phyloP scores from a whole-genome alignment of 805 yeast genomes.

The Gaillardinia entomophila region DNA sequence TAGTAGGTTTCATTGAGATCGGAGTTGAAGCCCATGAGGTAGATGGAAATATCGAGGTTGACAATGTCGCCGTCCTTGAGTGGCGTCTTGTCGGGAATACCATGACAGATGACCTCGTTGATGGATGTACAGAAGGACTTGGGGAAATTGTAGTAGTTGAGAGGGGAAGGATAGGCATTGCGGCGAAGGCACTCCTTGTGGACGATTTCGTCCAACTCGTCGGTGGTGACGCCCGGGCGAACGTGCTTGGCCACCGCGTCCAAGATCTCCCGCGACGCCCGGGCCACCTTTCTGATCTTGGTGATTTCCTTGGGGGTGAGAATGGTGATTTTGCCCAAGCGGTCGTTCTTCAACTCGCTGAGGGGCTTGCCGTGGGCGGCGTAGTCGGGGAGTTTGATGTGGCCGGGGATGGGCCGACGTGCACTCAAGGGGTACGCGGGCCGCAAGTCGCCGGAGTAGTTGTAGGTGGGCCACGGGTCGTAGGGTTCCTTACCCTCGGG shows the following conservation, averaged over 20 bases:
- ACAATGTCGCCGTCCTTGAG: conserved; percentile 92
- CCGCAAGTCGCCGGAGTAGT: conserved; percentile 67
- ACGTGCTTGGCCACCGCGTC: conserved; percentile 83
- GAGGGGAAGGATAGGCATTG: conserved; percentile 89
- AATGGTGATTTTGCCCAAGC: conserved; percentile 59
- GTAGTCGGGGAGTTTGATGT: conserved; percentile 76
- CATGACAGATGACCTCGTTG: conserved; percentile 95
- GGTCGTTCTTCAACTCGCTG: conserved; percentile 67
- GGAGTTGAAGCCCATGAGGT: conserved; percentile 83
- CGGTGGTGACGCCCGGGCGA: conserved; percentile 88
- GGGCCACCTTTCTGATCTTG: conserved; percentile 69
- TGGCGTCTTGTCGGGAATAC: conserved; percentile 87
- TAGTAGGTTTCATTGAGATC: conserved; percentile 96
- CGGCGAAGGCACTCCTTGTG: conserved; percentile 86
- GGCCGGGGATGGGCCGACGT: conserved; percentile 66
- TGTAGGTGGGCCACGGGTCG: conserved; percentile 81
- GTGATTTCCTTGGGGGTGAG: conserved; percentile 64
- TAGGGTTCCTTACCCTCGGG: conserved; percentile 54
- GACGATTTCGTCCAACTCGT: conserved; percentile 79
- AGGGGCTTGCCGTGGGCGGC: conserved; percentile 75
- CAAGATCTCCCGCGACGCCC: conserved; percentile 78
- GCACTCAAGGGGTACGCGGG: conserved; percentile 80
- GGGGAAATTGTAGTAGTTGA: conserved; percentile 91
- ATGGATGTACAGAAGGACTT: conserved; percentile 90
- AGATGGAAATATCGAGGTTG: conserved; percentile 83